Conservation (phyloP, 176 grass and related monocot species). For the Carex parvula region DNA sequence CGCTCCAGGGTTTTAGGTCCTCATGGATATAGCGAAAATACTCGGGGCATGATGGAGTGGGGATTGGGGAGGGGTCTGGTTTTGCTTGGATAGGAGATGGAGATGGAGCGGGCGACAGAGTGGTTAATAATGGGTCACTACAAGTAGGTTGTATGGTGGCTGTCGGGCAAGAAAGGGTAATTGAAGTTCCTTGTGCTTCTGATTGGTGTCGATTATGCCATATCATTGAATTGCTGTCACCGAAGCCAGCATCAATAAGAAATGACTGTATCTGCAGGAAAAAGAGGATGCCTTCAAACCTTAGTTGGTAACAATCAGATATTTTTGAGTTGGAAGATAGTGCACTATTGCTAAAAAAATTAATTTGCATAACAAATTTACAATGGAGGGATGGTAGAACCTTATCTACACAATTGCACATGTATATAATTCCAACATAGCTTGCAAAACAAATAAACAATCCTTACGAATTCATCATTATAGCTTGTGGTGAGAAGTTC, state of each 20-base stretch:
- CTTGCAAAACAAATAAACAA: background rate
- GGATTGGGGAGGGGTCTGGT: background rate
- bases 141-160: background rate
- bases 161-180: constrained; percentile 16
- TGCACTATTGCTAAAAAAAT: background rate
- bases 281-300: background rate
- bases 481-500: constrained; percentile 1
- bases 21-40: constrained; percentile 72
- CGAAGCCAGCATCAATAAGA: background rate
- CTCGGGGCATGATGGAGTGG: constrained; percentile 30
- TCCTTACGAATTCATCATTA: background rate
- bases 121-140: background rate
- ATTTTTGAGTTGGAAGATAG: background rate
- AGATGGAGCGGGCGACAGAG: background rate
- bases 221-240: background rate
- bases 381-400: too few relatives aligned
- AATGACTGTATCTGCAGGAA: constrained; percentile 2
- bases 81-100: background rate
- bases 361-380: too few relatives aligned
- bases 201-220: constrained; percentile 2
- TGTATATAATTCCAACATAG: background rate
- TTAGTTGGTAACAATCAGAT: background rate
- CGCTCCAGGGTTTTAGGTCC: constrained; percentile 53
- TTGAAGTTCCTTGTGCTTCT: background rate
- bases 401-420: background rate